Conservation (phyloP, 805 yeast genomes). For the Metschnikowia dekortorum region DNA sequence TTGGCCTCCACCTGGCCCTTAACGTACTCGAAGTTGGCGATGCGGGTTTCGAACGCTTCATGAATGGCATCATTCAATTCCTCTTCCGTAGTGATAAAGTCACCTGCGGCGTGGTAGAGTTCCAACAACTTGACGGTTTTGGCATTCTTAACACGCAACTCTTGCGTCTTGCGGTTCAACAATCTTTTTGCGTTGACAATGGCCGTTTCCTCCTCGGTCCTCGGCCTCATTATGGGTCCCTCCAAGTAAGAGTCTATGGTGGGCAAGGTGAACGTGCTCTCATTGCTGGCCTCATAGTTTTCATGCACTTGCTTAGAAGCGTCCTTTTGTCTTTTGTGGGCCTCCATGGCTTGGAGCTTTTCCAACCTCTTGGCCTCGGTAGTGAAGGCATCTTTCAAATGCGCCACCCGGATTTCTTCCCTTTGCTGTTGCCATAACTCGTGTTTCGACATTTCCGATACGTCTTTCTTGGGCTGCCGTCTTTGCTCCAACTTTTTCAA, state of each 20-base stretch:
- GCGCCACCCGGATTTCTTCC: slow-evolving; percentile 68
- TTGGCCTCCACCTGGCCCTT: slow-evolving; percentile 33
- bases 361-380: slow-evolving; percentile 49
- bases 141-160: slow-evolving; percentile 48
- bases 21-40: slow-evolving; percentile 32
- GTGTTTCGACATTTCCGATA: slow-evolving; percentile 24
- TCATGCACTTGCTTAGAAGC: slow-evolving; percentile 23
- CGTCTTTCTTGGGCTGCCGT: slow-evolving; percentile 28
- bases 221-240: slow-evolving; percentile 66
- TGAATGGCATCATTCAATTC: slow-evolving; percentile 56
- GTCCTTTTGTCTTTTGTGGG: slow-evolving; percentile 24
- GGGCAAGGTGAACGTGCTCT: slow-evolving; percentile 69
- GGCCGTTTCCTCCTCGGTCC: slow-evolving; percentile 67
- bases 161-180: slow-evolving; percentile 58
- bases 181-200: slow-evolving; percentile 54
- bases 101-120: slow-evolving; percentile 65
- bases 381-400: slow-evolving; percentile 57
- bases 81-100: slow-evolving; percentile 69
- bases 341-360: slow-evolving; percentile 29
- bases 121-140: slow-evolving; percentile 58
- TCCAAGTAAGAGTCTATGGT: slow-evolving; percentile 63
- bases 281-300: slow-evolving; percentile 41
- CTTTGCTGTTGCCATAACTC: slow-evolving; percentile 47
- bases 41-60: slow-evolving; percentile 46
- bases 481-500: slow-evolving; percentile 51